These are phyloP conservation scores for Pleodorina starrii DNA, from an alignment of 139 green algal species.

Conservation along the genomic window DNA sequence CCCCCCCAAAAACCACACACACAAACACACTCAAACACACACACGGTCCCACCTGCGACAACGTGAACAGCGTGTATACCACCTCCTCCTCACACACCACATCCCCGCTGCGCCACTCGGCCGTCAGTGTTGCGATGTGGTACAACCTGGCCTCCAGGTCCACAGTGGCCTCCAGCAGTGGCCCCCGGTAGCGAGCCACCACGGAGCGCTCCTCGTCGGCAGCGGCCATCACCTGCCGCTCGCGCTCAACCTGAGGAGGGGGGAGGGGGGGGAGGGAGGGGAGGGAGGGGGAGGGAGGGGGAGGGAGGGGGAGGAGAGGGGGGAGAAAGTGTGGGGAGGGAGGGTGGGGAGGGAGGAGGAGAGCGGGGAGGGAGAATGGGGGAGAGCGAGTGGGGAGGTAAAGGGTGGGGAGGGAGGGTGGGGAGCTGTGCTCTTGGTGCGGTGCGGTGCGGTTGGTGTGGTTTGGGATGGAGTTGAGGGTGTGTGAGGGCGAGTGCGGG, in stretches of 20 bases:
- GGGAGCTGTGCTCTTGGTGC: no score
- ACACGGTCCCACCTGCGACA: slow-evolving; percentile 69
- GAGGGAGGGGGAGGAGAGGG: neutral
- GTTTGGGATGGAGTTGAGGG: no score
- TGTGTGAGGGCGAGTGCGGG: no score
- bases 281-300: slow-evolving; percentile 39
- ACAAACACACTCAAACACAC: no score
- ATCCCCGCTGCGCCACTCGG: slow-evolving; percentile 39
- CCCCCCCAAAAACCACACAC: no score
- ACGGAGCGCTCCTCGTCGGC: slow-evolving; percentile 9
- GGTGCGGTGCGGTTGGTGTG: no score
- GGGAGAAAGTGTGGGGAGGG: no score
- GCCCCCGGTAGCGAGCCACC: slow-evolving; percentile 58
- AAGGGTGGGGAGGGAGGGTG: no score
- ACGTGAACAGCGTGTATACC: slow-evolving; percentile 72
- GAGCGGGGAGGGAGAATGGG: no score
- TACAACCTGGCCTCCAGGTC: slow-evolving; percentile 73
- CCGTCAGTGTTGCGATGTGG: slow-evolving; percentile 69
- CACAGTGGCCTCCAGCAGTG: slow-evolving; percentile 74
- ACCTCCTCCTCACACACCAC: slow-evolving; percentile 48
- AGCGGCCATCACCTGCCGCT: slow-evolving; percentile 6
- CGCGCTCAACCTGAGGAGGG: slow-evolving; percentile 15
- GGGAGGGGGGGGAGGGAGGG: slow-evolving; percentile 36
- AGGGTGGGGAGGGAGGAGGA: no score
- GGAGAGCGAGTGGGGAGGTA: no score